Percentiles rank a stretch among this genome's conserved stretches.
These are phyloP conservation scores for Solanum neorickii DNA, from an alignment of 257 asterid species.

Conservation along the genomic window DNA sequence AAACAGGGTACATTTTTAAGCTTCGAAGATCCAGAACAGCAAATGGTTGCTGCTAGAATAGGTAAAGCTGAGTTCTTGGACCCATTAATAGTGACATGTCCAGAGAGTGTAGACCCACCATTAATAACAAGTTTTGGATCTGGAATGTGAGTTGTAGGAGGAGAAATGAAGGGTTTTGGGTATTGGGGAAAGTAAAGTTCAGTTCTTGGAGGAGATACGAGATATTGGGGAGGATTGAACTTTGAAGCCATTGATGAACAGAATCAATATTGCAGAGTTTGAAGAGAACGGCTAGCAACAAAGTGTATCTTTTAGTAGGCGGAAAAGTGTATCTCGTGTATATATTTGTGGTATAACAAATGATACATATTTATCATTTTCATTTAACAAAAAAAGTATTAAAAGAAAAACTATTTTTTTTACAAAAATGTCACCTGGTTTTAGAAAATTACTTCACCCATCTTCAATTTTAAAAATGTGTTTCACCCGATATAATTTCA, in stretches of 20 bases:
- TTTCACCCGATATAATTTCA: too few species aligned
- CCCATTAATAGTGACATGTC: conserved; percentile 31
- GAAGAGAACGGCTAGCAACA: neutral
- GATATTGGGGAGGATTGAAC: neutral
- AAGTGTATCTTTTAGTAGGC: neutral
- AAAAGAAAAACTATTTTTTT: too few species aligned
- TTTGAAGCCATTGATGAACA: neutral
- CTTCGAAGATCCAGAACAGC: conserved; percentile 14
- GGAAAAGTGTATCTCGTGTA: neutral
- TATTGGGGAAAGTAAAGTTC: neutral
- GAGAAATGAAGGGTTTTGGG: neutral
- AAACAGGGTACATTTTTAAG: conserved; percentile 17
- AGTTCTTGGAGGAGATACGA: neutral
- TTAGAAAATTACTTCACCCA: too few species aligned
- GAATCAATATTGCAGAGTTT: neutral
- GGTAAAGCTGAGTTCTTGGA: conserved; percentile 33
- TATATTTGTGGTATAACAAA: neutral
- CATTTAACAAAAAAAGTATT: too few species aligned
- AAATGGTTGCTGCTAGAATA: conserved; percentile 29
- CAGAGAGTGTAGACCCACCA: conserved; percentile 23
- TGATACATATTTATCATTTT: too few species aligned
- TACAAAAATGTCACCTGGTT: too few species aligned
- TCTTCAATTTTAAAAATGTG: too few species aligned
- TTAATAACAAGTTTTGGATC: conserved; percentile 5
- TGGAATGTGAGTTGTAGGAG: neutral